phyloP scores from a whole-genome alignment of 2,329 filamentous ascomycete genomes.

The Aspergillus felis region DNA sequence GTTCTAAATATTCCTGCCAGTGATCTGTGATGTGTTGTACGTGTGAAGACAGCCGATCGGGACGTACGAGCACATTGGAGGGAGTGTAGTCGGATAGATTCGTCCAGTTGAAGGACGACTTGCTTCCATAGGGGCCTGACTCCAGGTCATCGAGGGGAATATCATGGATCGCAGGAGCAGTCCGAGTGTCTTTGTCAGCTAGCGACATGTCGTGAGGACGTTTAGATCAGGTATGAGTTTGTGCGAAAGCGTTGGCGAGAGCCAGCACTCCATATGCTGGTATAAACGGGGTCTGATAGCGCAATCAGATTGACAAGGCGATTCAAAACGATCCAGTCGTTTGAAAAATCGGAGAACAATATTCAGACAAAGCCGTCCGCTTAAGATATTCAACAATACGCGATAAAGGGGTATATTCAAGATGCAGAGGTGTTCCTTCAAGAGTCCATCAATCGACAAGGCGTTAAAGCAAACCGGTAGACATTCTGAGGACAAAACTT shows the following conservation, averaged over 20 bases:
- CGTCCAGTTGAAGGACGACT: conserved; percentile 15
- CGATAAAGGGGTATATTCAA: not conserved
- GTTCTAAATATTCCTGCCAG: conserved; percentile 23
- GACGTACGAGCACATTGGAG: conserved; percentile 18
- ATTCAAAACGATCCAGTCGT: not conserved
- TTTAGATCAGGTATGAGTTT: not conserved
- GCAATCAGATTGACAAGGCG: not conserved
- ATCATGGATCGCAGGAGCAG: conserved; percentile 22
- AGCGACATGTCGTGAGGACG: conserved; percentile 10
- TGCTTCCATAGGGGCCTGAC: conserved; percentile 11
- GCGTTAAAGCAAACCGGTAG: not conserved
- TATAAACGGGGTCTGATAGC: not conserved
- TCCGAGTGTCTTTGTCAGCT: conserved; percentile 10
- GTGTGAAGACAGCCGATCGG: conserved; percentile 14
- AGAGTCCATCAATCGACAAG: not conserved
- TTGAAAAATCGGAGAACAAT: not conserved
- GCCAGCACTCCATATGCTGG: too few relatives aligned
- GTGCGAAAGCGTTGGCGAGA: not conserved
- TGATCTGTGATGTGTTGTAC: conserved; percentile 18
- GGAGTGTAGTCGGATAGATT: conserved; percentile 21
- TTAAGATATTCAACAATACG: not conserved
- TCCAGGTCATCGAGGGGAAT: conserved; percentile 30
- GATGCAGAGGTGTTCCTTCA: not conserved
- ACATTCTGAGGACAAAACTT: not conserved
- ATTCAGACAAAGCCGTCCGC: not conserved